Base-by-base conservation (phyloP, 208 protist genomes). In the Novymonas esmeraldas region DNA sequence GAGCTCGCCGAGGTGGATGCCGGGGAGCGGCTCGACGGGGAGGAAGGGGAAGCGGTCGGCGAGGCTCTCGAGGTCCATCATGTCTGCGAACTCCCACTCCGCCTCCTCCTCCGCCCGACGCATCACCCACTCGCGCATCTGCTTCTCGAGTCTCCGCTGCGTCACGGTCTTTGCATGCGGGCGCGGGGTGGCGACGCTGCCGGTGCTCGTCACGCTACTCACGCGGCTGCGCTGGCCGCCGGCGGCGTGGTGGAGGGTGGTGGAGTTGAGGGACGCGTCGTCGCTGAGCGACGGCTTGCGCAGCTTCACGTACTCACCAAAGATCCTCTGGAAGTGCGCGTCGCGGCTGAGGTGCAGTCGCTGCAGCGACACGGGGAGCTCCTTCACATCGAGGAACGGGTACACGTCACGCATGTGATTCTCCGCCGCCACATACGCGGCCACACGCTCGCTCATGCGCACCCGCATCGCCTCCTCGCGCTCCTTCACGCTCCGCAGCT, bases 381-480 rank as follows among this genome's bases (percentile, higher is more conserved):
- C 20, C 16, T 76, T 64, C 11, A 45, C 41, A 44, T 73, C 61
- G 14, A 85, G 28, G 41, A 89, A 92, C 7, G 63, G 70, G 51
- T 78, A 84, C 34, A 26, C 42, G 24, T 46, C 69, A 13, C 72
- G 71, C 45, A 87, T 65, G 31, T 41, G 36, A n/a, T 71, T 71
- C 64, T 92, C 82, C 39, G 63, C 50, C 5, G 54, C 54, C 6
- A 79, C 54, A 48, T 76, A 63, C 13, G 36, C 66, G 3, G 73
- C 73, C 73, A 85, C 69, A 42, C 77, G 61, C 70, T 72, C 68
- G 29, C 50, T 68, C 54, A 69, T 79, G 55, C 62, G 68, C 14
- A 61, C 67, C 56, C 78, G 71, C 44, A 92, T 85, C 38, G 76
- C 73, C 60, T 79, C 74, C 68, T 90, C 84, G 42, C 78, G 73